phyloP scores from a whole-genome alignment of 345 rosid genomes.

The Heritiera littoralis region DNA sequence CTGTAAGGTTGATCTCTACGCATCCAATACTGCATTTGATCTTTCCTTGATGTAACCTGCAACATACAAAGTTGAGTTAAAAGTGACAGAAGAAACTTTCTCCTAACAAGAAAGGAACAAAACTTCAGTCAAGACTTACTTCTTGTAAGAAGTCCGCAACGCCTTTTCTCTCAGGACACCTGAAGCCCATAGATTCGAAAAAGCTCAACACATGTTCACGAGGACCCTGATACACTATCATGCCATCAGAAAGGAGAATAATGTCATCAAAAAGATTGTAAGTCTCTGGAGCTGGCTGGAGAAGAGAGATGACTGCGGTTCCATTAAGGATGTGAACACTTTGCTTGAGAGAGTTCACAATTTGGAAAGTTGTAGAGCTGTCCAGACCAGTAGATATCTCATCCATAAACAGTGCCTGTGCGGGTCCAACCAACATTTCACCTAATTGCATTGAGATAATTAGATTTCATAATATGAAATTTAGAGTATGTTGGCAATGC shows the following conservation, averaged over 20 bases:
- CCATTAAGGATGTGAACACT: slow-evolving; percentile 53
- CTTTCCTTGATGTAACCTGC: slow-evolving; percentile 85
- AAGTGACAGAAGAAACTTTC: neutral
- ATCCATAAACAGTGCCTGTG: slow-evolving; percentile 63
- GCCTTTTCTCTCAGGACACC: slow-evolving; percentile 78
- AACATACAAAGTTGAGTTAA: neutral
- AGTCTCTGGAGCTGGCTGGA: slow-evolving; percentile 86
- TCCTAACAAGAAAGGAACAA: neutral
- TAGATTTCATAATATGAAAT: slow-evolving; percentile 5
- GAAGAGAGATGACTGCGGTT: slow-evolving; percentile 71
- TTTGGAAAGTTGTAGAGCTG: slow-evolving; percentile 81
- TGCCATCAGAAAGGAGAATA: slow-evolving; percentile 72
- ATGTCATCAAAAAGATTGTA: slow-evolving; percentile 74
- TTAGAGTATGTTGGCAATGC: slow-evolving; percentile 20
- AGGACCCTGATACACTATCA: slow-evolving; percentile 76
- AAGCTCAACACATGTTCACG: slow-evolving; percentile 57
- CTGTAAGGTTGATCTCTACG: slow-evolving; percentile 55
- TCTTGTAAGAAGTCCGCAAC: slow-evolving; percentile 87
- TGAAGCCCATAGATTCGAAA: slow-evolving; percentile 68
- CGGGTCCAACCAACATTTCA: slow-evolving; percentile 74
- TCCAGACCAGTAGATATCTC: slow-evolving; percentile 82
- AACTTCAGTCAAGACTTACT: slow-evolving; percentile 33
- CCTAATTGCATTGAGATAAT: slow-evolving; percentile 35
- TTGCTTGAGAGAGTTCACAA: slow-evolving; percentile 74
- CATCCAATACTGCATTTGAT: slow-evolving; percentile 79